Evolutionary conservation across 2,329 filamentous ascomycete species (phyloP).

Genomic region (Colletotrichum acutatum): DNA sequence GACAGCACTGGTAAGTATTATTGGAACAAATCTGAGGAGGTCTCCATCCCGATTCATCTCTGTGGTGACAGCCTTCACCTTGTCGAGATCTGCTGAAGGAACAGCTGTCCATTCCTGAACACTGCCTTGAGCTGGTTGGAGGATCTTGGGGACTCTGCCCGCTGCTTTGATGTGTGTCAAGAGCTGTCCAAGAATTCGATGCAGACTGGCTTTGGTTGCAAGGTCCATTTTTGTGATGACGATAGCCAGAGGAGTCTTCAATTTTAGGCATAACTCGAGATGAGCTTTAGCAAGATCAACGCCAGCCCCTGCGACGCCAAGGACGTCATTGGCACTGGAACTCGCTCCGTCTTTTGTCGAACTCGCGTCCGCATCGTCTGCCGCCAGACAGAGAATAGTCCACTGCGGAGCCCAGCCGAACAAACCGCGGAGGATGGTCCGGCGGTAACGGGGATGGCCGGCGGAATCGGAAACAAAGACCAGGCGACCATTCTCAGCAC

Average conservation of each 20-base stretch:
- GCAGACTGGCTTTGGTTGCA: conserved; percentile 78
- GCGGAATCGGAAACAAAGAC: conserved; percentile 94
- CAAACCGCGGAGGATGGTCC: conserved; percentile 89
- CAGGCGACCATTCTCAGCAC: conserved; percentile 77
- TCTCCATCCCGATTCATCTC: conserved; percentile 56
- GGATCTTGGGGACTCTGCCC: conserved; percentile 78
- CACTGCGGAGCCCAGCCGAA: conserved; percentile 97
- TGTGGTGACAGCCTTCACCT: conserved; percentile 67
- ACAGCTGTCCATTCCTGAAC: conserved; percentile 67
- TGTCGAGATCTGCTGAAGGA: conserved; percentile 63
- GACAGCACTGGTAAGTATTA: conserved; percentile 87
- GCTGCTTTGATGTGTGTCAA: conserved; percentile 81
- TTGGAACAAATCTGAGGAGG: conserved; percentile 73
- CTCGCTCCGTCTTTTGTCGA: conserved; percentile 51
- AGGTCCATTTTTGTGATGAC: conserved; percentile 93
- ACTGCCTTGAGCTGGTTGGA: conserved; percentile 66
- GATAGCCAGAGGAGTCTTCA: conserved; percentile 81
- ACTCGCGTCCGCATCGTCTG: conserved; percentile 71
- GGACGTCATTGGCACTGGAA: conserved; percentile 60
- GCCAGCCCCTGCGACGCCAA: conserved; percentile 63
- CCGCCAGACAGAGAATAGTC: conserved; percentile 87
- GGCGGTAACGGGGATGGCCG: conserved; percentile 87
- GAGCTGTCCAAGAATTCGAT: conserved; percentile 76
- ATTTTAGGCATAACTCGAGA: conserved; percentile 84
- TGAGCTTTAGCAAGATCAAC: conserved; percentile 82